These are phyloP conservation scores for Magnusiomyces clavatus DNA, from an alignment of 1,139 yeast genomes.

Conservation along the genomic window DNA sequence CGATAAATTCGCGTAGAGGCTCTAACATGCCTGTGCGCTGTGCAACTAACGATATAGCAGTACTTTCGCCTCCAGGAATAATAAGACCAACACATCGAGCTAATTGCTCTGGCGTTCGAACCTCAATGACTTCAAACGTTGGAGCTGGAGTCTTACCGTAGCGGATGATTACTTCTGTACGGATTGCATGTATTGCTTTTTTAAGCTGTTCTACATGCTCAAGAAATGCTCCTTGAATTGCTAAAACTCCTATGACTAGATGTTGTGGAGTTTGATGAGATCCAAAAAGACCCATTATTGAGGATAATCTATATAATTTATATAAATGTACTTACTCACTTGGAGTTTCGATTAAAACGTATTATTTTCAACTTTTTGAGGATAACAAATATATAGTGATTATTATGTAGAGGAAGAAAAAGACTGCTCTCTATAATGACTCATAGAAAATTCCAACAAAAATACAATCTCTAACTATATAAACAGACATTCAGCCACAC, in stretches of 20 bases:
- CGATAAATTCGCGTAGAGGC: constrained; percentile 48
- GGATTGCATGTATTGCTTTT: constrained; percentile 30
- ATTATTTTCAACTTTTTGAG: too few species aligned
- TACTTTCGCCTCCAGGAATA: constrained; percentile 76
- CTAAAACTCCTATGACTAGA: constrained; percentile 53
- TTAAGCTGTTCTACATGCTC: constrained; percentile 59
- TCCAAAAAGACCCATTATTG: too few species aligned
- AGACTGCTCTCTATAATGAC: too few species aligned
- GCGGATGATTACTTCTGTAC: constrained; percentile 5
- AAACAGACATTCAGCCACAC: too few species aligned
- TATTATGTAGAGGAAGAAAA: too few species aligned
- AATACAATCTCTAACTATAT: too few species aligned
- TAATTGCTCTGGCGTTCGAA: constrained; percentile 47
- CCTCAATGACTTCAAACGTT: constrained; percentile 37
- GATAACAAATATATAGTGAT: too few species aligned
- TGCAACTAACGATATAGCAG: constrained; percentile 66
- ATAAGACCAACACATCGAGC: constrained; percentile 50
- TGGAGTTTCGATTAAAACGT: too few species aligned
- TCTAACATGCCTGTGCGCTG: constrained; percentile 53
- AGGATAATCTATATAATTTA: too few species aligned
- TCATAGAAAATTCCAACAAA: too few species aligned
- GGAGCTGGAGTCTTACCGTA: neutral
- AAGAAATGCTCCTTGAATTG: constrained; percentile 72
- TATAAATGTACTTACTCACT: too few species aligned
- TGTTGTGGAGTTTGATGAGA: too few species aligned